Base-by-base conservation (phyloP, 2,329 filamentous ascomycete genomes). In the Knufia fluminis region DNA sequence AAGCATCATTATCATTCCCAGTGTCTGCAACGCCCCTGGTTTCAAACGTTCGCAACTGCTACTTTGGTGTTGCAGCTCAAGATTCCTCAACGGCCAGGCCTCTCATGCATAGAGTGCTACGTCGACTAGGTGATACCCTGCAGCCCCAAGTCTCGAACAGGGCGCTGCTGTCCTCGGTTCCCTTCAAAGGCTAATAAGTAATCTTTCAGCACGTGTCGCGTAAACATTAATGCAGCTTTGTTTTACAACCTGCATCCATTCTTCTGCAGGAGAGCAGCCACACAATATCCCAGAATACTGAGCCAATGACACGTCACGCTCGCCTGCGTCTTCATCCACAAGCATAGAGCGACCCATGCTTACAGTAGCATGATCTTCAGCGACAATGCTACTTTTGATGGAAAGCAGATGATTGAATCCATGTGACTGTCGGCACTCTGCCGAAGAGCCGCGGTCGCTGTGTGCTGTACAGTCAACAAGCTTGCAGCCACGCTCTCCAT, bases 201-300 rank as follows among this genome's bases (percentile, higher is more conserved):
- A 17, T 10, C 9, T 6, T 16, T 4, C 14, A 16, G n/a, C 14
- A 38, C 12, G 17, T 17, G 4, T 40, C 38, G 38, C 38, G 10
- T 22, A 40, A 22, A 40, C 12, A 40, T 40, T 6, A 32, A 20
- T 45, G 42, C 24, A 35, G 42, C 42, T 33, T 20, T 45, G 42
- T 45, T 45, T 45, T 26, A 45, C 42, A 32, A 32, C 4, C 12
- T 33, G 24, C 42, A 32, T 19, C 28, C 12, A 20, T 20, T 28
- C n/a, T 19, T 9, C 42, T 28, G 24, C 14, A 20, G 24, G 4
- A 4, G 9, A 16, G 23, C 23, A 8, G 41, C 24, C 24, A 33
- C 10, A 36, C 33, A 4, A 36, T 14, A 8, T 36, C n/a, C n/a
- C 4, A 17, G 33, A 17, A 17, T 7, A 6, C 4, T 14, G 33